These are phyloP conservation scores for Corchorus capsularis DNA, from an alignment of 345 rosid species.

Conservation along the genomic window DNA sequence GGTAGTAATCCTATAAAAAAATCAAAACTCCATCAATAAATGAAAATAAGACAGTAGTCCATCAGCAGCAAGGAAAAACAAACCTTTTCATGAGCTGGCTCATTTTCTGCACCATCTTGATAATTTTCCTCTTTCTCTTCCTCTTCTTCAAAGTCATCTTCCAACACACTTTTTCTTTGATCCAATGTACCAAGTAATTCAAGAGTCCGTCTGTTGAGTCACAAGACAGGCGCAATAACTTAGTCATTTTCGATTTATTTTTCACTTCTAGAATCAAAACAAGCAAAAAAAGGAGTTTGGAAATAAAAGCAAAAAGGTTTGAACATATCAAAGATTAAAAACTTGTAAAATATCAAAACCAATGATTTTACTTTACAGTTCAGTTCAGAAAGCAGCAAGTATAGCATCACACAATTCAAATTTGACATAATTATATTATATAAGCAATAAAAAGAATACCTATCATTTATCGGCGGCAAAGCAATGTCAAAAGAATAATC, in stretches of 20 bases:
- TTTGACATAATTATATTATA: neutral
- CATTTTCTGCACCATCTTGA: slow-evolving; percentile 25
- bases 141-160: slow-evolving; percentile 96
- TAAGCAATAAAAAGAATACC: slow-evolving; percentile 34
- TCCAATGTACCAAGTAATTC: slow-evolving; percentile 64
- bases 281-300: neutral
- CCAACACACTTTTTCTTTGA: slow-evolving; percentile 85
- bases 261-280: neutral
- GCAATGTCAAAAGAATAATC: slow-evolving; percentile 87
- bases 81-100: slow-evolving; percentile 49
- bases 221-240: neutral
- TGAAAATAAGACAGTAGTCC: neutral
- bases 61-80: neutral
- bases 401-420: neutral
- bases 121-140: slow-evolving; percentile 91
- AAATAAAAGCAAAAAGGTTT: too few species aligned
- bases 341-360: neutral
- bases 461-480: slow-evolving; percentile 77
- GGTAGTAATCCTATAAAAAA: slow-evolving; percentile 66
- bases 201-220: slow-evolving; percentile 44
- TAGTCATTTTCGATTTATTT: neutral
- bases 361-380: neutral
- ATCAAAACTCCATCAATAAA: neutral
- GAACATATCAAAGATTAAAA: too few species aligned
- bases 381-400: neutral